phyloP scores from a whole-genome alignment of 768 basidiomycete species.

The Trametes punicea region DNA sequence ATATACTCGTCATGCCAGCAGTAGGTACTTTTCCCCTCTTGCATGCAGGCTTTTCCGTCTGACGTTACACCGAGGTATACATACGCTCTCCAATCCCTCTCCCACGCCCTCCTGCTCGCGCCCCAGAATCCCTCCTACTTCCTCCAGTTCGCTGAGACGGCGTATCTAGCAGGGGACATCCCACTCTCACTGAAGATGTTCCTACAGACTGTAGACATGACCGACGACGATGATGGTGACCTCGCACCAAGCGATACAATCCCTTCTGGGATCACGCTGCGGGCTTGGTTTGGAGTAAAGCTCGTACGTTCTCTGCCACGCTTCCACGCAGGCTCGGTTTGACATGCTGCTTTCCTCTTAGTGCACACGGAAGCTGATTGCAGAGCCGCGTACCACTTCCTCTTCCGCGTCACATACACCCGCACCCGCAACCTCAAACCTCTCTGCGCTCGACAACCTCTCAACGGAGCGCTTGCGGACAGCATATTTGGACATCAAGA shows the following conservation, averaged over 20 bases:
- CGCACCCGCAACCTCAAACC: constrained; percentile 44
- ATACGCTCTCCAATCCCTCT: constrained; percentile 67
- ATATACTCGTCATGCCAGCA: constrained; percentile 73
- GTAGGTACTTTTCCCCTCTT: constrained; percentile 40
- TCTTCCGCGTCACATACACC: constrained; percentile 57
- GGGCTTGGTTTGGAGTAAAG: constrained; percentile 85
- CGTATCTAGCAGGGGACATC: constrained; percentile 74
- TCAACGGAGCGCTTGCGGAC: constrained; percentile 68
- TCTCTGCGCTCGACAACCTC: constrained; percentile 62
- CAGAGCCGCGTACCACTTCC: constrained; percentile 36
- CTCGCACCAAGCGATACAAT: constrained; percentile 47
- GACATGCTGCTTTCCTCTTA: constrained; percentile 25
- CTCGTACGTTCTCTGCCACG: constrained; percentile 46
- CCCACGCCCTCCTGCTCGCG: constrained; percentile 76
- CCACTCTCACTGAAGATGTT: constrained; percentile 77
- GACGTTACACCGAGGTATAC: constrained; percentile 55
- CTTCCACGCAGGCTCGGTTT: too few relatives aligned
- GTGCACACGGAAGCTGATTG: constrained; percentile 58
- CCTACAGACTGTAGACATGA: constrained; percentile 78
- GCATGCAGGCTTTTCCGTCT: neutral
- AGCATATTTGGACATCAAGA: constrained; percentile 42
- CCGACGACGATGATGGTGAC: constrained; percentile 54
- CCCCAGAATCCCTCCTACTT: constrained; percentile 86
- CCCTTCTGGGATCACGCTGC: constrained; percentile 50
- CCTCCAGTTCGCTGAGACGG: constrained; percentile 85